Percentiles rank a stretch among this genome's conserved stretches.
These are phyloP conservation scores for Citrus reticulata DNA, from an alignment of 345 rosid genomes.

Conservation along the genomic window DNA sequence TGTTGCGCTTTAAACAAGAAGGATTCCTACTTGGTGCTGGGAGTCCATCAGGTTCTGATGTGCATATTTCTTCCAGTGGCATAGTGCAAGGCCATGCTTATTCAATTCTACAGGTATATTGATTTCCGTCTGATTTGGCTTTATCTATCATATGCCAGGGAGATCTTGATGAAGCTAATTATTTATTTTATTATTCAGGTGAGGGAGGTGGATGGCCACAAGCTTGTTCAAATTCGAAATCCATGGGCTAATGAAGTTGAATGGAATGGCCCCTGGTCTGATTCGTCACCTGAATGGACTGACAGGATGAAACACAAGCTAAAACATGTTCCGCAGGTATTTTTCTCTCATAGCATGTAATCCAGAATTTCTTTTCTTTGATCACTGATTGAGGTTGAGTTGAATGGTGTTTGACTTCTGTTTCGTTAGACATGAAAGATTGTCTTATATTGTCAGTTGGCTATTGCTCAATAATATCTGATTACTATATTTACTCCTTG, in stretches of 20 bases:
- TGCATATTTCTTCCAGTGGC: slow-evolving; percentile 96
- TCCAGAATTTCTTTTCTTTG: neutral
- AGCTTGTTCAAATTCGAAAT: slow-evolving; percentile 96
- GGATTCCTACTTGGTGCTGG: slow-evolving; percentile 99
- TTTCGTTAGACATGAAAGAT: neutral
- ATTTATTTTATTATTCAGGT: slow-evolving; percentile 47
- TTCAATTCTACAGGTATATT: slow-evolving; percentile 81
- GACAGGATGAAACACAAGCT: slow-evolving; percentile 98
- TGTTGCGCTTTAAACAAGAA: slow-evolving; percentile 94
- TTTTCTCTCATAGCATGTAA: neutral
- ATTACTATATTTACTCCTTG: slow-evolving; percentile 13
- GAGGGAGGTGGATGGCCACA: slow-evolving; percentile 97
- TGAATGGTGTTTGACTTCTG: neutral
- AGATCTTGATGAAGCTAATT: neutral
- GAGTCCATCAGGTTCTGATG: slow-evolving; percentile 99
- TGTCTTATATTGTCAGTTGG: neutral
- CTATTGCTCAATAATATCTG: neutral
- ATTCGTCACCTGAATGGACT: slow-evolving; percentile 92
- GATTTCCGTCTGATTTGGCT: slow-evolving; percentile 1
- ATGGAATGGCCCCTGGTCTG: slow-evolving; percentile 99
- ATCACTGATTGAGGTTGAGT: neutral
- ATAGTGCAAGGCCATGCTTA: slow-evolving; percentile 99
- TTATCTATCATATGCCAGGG: neutral
- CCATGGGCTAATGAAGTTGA: slow-evolving; percentile 99
- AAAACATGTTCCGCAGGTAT: slow-evolving; percentile 88